Percentiles rank a stretch among this genome's conserved stretches.
Evolutionary conservation across 441 rosid species (phyloP).

Genomic region (Pelargonium cotyledonis): DNA sequence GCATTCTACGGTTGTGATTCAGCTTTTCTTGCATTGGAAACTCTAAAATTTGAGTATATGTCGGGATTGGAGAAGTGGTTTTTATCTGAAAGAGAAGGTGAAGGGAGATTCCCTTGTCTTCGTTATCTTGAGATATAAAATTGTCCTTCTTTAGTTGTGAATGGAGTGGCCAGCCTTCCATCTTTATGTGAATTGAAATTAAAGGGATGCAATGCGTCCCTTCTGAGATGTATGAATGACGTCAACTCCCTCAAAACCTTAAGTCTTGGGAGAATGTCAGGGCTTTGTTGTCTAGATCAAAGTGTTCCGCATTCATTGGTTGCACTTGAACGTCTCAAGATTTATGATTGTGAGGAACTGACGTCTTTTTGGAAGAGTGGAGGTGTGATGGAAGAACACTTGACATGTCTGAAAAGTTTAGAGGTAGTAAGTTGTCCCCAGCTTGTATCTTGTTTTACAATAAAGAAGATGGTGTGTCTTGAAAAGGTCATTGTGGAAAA

Average conservation of each 20-base stretch:
- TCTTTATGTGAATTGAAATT: too few relatives aligned
- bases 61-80: constrained; percentile 12
- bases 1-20: background rate
- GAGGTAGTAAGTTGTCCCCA: constrained; percentile 7
- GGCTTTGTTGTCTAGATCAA: too few relatives aligned
- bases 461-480: background rate
- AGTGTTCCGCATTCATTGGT: too few relatives aligned
- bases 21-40: constrained; percentile 15
- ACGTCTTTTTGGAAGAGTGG: background rate
- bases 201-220: too few relatives aligned
- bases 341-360: background rate
- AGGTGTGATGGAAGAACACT: background rate
- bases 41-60: constrained; percentile 15
- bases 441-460: constrained; percentile 1
- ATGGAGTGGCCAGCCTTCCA: too few relatives aligned
- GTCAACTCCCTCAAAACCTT: too few relatives aligned
- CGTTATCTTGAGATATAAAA: background rate
- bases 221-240: too few relatives aligned
- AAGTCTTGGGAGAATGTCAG: too few relatives aligned
- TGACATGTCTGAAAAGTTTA: background rate
- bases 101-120: constrained; percentile 18
- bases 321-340: background rate
- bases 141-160: too few relatives aligned
- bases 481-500: background rate
- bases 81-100: background rate